Evolutionary conservation across 805 yeast genomes (phyloP), one percentile per base, ranked within the genome.

Genomic region (Cephaloascus fragrans): DNA sequence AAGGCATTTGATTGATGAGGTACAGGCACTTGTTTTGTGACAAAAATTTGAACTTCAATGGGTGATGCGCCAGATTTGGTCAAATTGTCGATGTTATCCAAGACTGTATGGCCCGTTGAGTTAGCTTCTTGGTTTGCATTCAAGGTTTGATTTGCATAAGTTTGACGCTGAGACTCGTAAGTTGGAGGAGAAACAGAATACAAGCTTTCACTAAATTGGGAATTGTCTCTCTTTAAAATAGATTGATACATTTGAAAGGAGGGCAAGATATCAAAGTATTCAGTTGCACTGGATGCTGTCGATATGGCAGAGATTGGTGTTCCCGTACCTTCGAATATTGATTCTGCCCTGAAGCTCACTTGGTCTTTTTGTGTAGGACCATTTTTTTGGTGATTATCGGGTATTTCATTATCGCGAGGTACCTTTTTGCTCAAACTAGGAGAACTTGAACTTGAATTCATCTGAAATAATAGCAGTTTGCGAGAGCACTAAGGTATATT

Each of bases 181-280:
- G 39, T 52, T 3, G 72, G 72, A 2, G 71, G 69, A 4, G 41
- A 34, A 0, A 55, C 56, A 16, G 51, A 40, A 10, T 32, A 15
- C 12, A 55, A 45, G 38, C 59, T 52, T 40, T 66, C 70, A 37
- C 51, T 52, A 37, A 64, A 63, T 41, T 66, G 69, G 23, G 47
- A 46, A 39, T 61, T 65, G 51, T 69, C 50, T 52, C 76, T 39
- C 50, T 65, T 44, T 58, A 70, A 46, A 49, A 69, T 56, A 47
- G 71, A 69, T 47, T 75, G 77, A 48, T 76, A 78, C 79, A 80
- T 75, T 44, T 79, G 83, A 49, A 79, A 80, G 0, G 85, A 77
- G 0, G 86, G 88, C 28, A 80, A 53, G 2, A 80, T 71, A 47
- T 80, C 85, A 37, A 75, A 23, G 28, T 23, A 23, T 6, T 23